phyloP scores from a whole-genome alignment of 2,329 filamentous ascomycete species.

The Metarhizium robertsii region DNA sequence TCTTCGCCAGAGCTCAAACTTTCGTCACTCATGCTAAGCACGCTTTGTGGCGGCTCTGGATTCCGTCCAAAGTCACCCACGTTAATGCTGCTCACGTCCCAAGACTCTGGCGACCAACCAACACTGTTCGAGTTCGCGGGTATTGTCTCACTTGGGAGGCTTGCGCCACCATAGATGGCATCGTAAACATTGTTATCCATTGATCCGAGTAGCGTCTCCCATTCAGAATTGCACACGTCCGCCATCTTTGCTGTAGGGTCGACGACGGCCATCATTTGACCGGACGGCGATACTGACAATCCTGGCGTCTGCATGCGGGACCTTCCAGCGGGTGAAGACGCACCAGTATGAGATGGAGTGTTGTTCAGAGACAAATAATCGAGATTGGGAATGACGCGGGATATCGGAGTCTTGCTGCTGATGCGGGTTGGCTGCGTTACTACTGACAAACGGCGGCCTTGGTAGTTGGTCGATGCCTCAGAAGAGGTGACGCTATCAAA shows the following conservation, averaged over 20 bases:
- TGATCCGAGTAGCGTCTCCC: slow-evolving; percentile 72
- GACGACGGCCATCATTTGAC: slow-evolving; percentile 6
- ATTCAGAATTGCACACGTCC: slow-evolving; percentile 57
- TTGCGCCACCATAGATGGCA: slow-evolving; percentile 64
- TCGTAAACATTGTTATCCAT: slow-evolving; percentile 85
- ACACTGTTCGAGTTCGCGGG: slow-evolving; percentile 27
- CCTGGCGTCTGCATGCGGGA: slow-evolving; percentile 28
- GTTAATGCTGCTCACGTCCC: slow-evolving; percentile 43
- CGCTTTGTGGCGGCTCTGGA: slow-evolving; percentile 38
- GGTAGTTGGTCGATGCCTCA: slow-evolving; percentile 15
- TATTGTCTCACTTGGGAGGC: slow-evolving; percentile 35
- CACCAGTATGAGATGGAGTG: slow-evolving; percentile 36
- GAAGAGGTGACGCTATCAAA: slow-evolving; percentile 29
- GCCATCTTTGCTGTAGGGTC: slow-evolving; percentile 20
- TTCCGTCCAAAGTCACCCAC: slow-evolving; percentile 37
- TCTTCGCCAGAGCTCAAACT: slow-evolving; percentile 49
- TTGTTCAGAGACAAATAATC: slow-evolving; percentile 49
- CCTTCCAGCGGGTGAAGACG: slow-evolving; percentile 35
- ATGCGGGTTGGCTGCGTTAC: slow-evolving; percentile 32
- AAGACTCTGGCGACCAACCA: slow-evolving; percentile 49
- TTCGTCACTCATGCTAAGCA: slow-evolving; percentile 48
- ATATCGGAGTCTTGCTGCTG: slow-evolving; percentile 17
- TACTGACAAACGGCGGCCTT: slow-evolving; percentile 39
- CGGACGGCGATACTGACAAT: neutral
- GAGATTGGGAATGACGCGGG: slow-evolving; percentile 32